Base-by-base conservation (phyloP, 1,284 basidiomycete species). In the Ustilago vetiveriae region DNA sequence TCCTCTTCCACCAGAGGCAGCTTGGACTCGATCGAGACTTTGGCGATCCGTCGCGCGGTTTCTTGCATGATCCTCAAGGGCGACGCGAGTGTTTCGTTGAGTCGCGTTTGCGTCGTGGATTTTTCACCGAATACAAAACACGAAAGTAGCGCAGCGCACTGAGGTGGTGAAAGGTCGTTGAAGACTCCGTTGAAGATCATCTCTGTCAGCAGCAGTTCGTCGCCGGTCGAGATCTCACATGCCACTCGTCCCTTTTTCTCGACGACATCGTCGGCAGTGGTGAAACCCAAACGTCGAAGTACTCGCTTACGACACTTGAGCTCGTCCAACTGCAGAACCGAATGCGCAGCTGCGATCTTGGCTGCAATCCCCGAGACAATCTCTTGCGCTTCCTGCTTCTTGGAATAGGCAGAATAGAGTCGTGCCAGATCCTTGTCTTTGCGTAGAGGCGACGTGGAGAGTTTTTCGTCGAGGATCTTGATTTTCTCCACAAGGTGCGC, bases 111-210 rank as follows among this genome's bases (percentile, higher is more conserved):
- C 3, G 55, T 62, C 14, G 59, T 55, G 0, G 41, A 50, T 88
- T 98, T 98, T 82, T 99, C 96, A 16, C 89, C 87, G 82, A 98
- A 98, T 16, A 98, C 95, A 80, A 98, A 99, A 81, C 95, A 98
- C 74, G 91, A 93, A 23, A 98, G 84, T 16, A 99, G 82, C 1
- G 92, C 92, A 0, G 95, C 95, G 78, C 90, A 93, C 68, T 97
- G 92, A 79, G 97, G 93, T 0, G 96, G 94, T 0, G 87, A 85
- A 35, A 98, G 83, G 3, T 90, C 83, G 79, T 97, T 97, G 86
- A 99, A 98, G 4, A 90, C 90, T 50, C 95, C 95, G 72, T 96
- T 94, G 85, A 99, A 98, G 71, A 98, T 91, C 81, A 99, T 87
- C 83, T 99, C 96, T 0, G 96, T 98, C 62, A 99, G 85, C 26